These are phyloP conservation scores for Cyathus striatus DNA, from an alignment of 768 basidiomycete species.

Conservation along the genomic window DNA sequence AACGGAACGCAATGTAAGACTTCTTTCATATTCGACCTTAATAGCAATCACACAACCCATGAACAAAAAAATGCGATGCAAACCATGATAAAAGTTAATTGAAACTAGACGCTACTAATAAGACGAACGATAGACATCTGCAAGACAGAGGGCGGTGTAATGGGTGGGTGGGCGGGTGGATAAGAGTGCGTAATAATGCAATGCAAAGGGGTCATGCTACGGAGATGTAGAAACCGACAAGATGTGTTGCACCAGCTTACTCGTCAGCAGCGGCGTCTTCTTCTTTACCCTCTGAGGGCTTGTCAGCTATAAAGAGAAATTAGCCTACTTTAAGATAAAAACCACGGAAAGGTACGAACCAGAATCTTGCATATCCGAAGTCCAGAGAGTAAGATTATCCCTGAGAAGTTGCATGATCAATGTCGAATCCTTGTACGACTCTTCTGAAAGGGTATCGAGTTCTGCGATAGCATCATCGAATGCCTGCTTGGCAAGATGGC, in stretches of 20 bases:
- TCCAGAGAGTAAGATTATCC: constrained; percentile 98
- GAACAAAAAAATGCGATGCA: too few relatives aligned
- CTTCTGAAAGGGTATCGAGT: constrained; percentile 97
- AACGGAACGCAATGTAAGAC: not conserved
- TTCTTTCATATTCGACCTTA: too few relatives aligned
- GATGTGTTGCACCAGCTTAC: constrained; percentile 28
- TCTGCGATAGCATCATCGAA: constrained; percentile 99
- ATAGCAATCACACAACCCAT: too few relatives aligned
- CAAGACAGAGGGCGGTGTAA: not conserved
- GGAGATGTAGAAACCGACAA: constrained; percentile 4
- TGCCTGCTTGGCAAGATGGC: constrained; percentile 97
- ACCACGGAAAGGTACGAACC: constrained; percentile 38
- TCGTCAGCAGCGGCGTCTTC: constrained; percentile 63
- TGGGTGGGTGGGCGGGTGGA: not conserved
- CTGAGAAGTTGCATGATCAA: constrained; percentile 95
- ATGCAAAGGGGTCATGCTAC: not conserved
- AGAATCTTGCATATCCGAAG: constrained; percentile 94
- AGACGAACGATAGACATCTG: not conserved
- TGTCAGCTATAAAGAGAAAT: constrained; percentile 43
- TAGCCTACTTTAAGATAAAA: not conserved
- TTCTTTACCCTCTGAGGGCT: constrained; percentile 66
- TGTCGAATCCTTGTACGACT: constrained; percentile 99
- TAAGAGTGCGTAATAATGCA: not conserved
- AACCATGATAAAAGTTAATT: not conserved
- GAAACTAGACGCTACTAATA: not conserved